Base-by-base conservation (phyloP, 2,329 filamentous ascomycete genomes). In the Cladosporium sp. region DNA sequence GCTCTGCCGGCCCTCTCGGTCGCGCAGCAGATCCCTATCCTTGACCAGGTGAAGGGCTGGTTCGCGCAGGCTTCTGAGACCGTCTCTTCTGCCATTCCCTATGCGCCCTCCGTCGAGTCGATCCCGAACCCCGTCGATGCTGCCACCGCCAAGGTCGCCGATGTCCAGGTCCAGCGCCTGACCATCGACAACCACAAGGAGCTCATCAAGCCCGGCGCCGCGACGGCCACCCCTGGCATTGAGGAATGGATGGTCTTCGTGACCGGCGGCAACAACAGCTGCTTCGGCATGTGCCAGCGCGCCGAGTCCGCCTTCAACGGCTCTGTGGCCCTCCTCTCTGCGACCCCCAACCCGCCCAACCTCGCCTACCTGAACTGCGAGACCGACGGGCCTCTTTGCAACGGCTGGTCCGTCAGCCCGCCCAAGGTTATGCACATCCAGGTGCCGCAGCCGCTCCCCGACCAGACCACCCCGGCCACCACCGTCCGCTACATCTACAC, bases 181-280 rank as follows among this genome's bases (percentile, higher is more conserved):
- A 84, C 82, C 4, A 74, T 89, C 53, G 74, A 83, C 58, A 86
- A 85, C 76, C 89, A 86, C 85, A 81, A 84, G 68, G 72, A 84
- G 22, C 81, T 83, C 2, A 74, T 92, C 55, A 83, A 74, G 46
- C 79, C 82, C 31, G 81, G 86, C 54, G 74, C 81, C 56, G 70
- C 80, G 8, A 80, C 71, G 28, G 77, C 79, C 56, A 79, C 65
- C 49, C 67, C 80, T 9, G 77, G 72, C 7, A 84, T 86, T 4
- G 84, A 86, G 70, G 84, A 89, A 71, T 90, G 85, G 85, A 84
- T 86, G 76, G 74, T 92, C 56, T 77, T 87, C 60, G 72, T 89
- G 60, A 87, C 83, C 9, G 87, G 87, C 52, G 77, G 85, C 61
- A 90, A 91, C 76, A 85, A 83, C 74, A 89, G 87, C 32, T 92